Conservation (phyloP, 192 early-diverging fungal genomes). For the Podila minutissima region DNA sequence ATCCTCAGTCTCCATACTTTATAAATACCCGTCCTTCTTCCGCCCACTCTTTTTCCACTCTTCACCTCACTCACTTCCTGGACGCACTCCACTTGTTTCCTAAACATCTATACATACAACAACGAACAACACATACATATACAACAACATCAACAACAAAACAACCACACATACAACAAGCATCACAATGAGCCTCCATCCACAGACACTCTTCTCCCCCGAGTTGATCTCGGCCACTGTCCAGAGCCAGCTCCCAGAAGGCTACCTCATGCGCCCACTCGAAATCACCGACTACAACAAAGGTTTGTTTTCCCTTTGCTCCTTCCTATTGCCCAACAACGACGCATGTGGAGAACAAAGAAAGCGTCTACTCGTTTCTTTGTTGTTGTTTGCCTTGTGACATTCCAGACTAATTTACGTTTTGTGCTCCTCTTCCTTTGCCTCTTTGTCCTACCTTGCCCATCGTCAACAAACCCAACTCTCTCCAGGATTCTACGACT, state of each 20-base stretch:
- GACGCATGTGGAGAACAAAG: background rate
- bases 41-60: background rate
- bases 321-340: background rate
- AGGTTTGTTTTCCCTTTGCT: conserved; percentile 51
- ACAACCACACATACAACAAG: conserved; percentile 3
- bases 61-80: background rate
- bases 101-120: background rate
- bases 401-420: too few relatives aligned
- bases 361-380: background rate
- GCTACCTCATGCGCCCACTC: conserved; percentile 82
- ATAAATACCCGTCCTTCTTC: background rate
- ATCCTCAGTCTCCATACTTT: too few relatives aligned
- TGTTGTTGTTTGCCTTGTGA: too few relatives aligned
- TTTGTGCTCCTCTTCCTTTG: background rate
- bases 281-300: conserved; percentile 83
- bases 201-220: conserved; percentile 30
- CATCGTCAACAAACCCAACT: background rate
- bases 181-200: conserved; percentile 14
- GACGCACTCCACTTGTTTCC: background rate
- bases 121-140: background rate
- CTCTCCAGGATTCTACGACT: conserved; percentile 59
- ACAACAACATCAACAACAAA: background rate
- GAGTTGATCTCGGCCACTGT: conserved; percentile 76
- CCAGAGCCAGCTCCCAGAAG: conserved; percentile 65
- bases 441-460: background rate